Percentiles rank a stretch among this genome's conserved stretches.
phyloP scores from a whole-genome alignment of 2,329 filamentous ascomycete species.

The Colletotrichum agaves region DNA sequence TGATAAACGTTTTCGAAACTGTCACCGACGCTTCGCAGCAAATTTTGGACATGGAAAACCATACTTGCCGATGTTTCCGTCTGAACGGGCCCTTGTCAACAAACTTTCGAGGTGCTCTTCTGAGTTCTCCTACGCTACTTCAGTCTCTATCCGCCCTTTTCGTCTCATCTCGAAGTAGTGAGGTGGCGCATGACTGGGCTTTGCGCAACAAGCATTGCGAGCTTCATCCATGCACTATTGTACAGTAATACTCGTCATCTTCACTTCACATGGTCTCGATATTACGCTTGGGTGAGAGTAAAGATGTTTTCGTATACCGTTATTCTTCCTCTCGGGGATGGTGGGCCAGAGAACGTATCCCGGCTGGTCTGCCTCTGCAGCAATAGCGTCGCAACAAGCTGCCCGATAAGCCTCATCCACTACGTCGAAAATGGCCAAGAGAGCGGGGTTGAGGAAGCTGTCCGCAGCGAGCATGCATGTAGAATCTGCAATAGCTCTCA shows the following conservation, averaged over 20 bases:
- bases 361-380: background rate
- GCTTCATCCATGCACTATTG: conserved; percentile 6
- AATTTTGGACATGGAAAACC: background rate
- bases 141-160: background rate
- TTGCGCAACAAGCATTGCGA: conserved; percentile 7
- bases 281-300: background rate
- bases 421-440: background rate
- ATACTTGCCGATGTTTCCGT: conserved; percentile 9
- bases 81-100: conserved; percentile 1
- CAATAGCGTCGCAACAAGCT: conserved; percentile 17
- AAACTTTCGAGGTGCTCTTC: background rate
- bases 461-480: conserved; percentile 7
- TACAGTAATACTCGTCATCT: background rate
- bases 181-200: conserved; percentile 2
- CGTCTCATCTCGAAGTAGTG: conserved; percentile 1
- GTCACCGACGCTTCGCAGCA: background rate
- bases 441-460: background rate
- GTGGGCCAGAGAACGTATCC: background rate
- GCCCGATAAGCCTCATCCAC: conserved; percentile 30
- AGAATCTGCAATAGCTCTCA: background rate
- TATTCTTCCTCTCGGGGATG: background rate
- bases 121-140: background rate
- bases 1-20: background rate
- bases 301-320: no score
- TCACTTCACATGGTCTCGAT: background rate